phyloP scores from a whole-genome alignment of 2,329 filamentous ascomycete species.

The Apiospora koreana region DNA sequence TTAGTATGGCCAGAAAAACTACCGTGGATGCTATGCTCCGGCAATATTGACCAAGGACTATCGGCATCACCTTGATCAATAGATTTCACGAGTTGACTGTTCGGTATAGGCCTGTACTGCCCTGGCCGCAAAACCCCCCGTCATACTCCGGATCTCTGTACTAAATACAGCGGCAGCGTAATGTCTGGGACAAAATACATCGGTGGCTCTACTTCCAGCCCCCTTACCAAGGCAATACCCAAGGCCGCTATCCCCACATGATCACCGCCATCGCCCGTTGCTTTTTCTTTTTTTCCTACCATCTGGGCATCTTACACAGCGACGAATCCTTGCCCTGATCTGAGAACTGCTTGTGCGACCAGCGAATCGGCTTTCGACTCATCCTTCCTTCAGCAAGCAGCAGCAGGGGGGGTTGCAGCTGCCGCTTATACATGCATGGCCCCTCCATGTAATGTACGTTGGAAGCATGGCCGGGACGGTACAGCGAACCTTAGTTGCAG shows the following conservation, averaged over 20 bases:
- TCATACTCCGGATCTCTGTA: not conserved
- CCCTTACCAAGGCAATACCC: not conserved
- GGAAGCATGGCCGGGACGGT: not conserved
- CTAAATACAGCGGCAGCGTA: not conserved
- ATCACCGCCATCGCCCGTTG: not conserved
- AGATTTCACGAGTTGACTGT: not conserved
- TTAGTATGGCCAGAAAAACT: not conserved
- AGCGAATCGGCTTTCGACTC: constrained; percentile 4
- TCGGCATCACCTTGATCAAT: not conserved
- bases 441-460: constrained; percentile 3
- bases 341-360: not conserved
- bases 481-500: constrained; percentile 4
- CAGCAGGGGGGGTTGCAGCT: not conserved
- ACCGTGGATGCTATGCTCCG: not conserved
- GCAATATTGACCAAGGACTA: not conserved
- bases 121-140: not conserved
- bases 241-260: not conserved
- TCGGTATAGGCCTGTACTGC: not conserved
- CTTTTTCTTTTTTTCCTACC: not conserved
- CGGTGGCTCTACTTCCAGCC: constrained; percentile 2
- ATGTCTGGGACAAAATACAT: not conserved
- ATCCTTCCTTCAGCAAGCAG: not conserved
- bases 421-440: not conserved
- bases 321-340: not conserved
- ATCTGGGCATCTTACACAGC: not conserved